Evolutionary conservation across 1,139 yeast species (phyloP), one percentile per base, ranked within the genome.

Genomic region (Geotrichum siamense): DNA sequence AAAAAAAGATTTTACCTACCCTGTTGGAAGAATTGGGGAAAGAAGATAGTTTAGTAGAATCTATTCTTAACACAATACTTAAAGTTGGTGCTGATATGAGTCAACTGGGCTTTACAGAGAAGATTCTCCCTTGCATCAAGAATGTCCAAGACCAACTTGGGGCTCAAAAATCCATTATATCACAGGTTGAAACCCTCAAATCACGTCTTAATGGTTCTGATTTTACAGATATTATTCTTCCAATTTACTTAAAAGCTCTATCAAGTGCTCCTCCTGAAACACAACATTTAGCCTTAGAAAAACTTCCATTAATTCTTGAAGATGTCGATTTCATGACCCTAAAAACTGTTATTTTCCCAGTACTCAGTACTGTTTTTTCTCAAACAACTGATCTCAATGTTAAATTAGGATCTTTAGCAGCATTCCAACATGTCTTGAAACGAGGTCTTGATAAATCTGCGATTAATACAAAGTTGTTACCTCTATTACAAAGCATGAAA

Each of bases 361-460:
- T 78, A 34, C 69, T 87, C 20, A 75, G 86, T 33, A 74, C 73
- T 35, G 75, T 85, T 2, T 89, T 87, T 62, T 76, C 85, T 33
- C 82, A 86, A 37, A 89, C 97, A 0, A 83, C 93, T 0, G 76
- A 91, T 33, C 66, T 87, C 32, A 78, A 84, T 2, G 83, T 89
- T 25, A 87, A 91, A 55, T 68, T 81, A 27, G 72, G 78, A 12
- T 76, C 94, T 2, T 70, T 87, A n/a, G 67, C 71, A 23, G 71
- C 84, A 0, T 80, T 91, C 55, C 72, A 74, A 20, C 63, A 67
- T 39, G 66, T 87, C 56, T 73, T 85, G 12, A 73, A 71, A 12
- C 77, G 76, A 51, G 74, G 78, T 2, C 70, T 89, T 41, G 96
- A 91, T 56, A 79, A 77, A 54, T 72, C 76, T 43, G 76, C 84